phyloP scores from a whole-genome alignment of 2,329 filamentous ascomycete species.

The Colletotrichum sp. region DNA sequence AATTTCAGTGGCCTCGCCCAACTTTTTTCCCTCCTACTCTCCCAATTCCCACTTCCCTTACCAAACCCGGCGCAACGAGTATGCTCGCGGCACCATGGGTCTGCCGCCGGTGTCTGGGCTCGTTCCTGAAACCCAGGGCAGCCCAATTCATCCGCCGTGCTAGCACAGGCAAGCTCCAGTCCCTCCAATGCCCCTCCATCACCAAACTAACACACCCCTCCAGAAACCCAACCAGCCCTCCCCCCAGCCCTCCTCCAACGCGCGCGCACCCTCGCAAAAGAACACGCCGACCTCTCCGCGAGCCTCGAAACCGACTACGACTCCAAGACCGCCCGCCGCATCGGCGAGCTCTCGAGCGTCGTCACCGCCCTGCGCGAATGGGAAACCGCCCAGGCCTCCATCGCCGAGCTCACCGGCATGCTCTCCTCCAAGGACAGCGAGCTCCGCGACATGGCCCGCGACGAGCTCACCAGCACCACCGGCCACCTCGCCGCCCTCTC shows the following conservation, averaged over 20 bases:
- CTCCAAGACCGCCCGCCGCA: constrained; percentile 59
- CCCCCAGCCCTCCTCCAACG: constrained; percentile 64
- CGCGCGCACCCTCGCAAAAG: constrained; percentile 60
- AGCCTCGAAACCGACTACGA: constrained; percentile 62
- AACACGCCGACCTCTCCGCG: constrained; percentile 60
- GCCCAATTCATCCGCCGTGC: constrained; percentile 42
- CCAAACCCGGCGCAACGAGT: not conserved
- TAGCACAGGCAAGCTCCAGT: constrained; percentile 39
- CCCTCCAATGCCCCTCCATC: not conserved
- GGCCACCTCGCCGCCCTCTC: constrained; percentile 67
- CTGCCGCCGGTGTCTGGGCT: constrained; percentile 54
- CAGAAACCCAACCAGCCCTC: constrained; percentile 39
- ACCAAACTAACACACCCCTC: not conserved
- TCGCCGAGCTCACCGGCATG: constrained; percentile 59
- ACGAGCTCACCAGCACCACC: constrained; percentile 76
- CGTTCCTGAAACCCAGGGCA: constrained; percentile 32
- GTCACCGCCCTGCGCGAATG: constrained; percentile 63
- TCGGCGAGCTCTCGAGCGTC: constrained; percentile 65
- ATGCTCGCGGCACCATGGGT: constrained; percentile 55
- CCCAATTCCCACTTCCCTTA: not conserved
- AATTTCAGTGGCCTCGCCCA: not conserved
- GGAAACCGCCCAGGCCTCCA: constrained; percentile 57
- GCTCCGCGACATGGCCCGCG: constrained; percentile 77
- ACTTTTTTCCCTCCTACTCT: not conserved
- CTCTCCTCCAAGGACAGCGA: constrained; percentile 65